A percentile compares a stretch with the other conserved stretches of the same genome.
Conservation (phyloP, 768 basidiomycete species). For the Leccinum subgranulosum region DNA sequence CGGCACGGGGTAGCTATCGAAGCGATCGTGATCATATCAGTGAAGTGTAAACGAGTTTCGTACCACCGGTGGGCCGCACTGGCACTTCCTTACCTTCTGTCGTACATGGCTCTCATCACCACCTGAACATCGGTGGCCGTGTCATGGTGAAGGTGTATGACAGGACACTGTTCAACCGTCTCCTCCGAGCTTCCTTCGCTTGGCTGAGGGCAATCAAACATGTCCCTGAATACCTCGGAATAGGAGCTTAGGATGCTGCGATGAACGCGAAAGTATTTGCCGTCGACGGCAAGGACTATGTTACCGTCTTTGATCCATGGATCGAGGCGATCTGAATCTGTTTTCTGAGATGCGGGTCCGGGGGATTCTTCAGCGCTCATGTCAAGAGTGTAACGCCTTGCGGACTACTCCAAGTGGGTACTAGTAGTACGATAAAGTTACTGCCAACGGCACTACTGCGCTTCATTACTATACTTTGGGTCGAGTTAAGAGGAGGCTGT, state of each 20-base stretch:
- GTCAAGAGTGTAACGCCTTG: background rate
- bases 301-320: slow-evolving; percentile 8
- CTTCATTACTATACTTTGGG: no score
- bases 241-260: slow-evolving; percentile 2
- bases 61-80: background rate
- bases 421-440: no score
- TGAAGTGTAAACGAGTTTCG: background rate
- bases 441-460: no score
- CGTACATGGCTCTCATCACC: slow-evolving; percentile 19
- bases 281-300: slow-evolving; percentile 2
- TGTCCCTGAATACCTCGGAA: slow-evolving; percentile 4
- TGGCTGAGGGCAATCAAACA: background rate
- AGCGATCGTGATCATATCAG: background rate
- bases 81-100: slow-evolving; percentile 11
- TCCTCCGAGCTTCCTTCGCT: background rate
- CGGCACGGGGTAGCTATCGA: slow-evolving; percentile 9
- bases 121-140: slow-evolving; percentile 8
- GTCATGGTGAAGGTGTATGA: slow-evolving; percentile 14
- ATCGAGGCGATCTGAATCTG: slow-evolving; percentile 4
- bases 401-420: background rate
- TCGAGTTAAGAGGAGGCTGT: no score
- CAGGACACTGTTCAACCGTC: slow-evolving; percentile 14
- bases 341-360: background rate
- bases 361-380: background rate
- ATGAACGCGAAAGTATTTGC: slow-evolving; percentile 5